A percentile compares a stretch with the other conserved stretches of the same genome.
Conservation (phyloP, 345 rosid genomes). For the Eucalyptus marginata region DNA sequence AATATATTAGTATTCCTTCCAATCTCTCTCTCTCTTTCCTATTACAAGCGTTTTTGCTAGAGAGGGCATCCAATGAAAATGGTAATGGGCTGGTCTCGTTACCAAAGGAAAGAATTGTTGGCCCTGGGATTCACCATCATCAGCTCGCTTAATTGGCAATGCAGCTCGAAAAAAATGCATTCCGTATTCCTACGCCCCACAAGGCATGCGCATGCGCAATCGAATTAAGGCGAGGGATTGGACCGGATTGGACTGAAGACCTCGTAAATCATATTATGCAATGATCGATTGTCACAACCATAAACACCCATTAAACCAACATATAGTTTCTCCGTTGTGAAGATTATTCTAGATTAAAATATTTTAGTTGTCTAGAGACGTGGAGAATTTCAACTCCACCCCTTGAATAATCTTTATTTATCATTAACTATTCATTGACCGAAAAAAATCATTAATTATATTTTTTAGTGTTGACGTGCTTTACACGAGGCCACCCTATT, state of each 20-base stretch:
- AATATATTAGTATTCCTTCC: neutral
- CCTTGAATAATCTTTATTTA: neutral
- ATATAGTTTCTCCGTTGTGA: neutral
- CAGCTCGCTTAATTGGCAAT: neutral
- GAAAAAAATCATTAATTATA: no score
- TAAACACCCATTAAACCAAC: neutral
- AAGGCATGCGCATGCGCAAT: neutral
- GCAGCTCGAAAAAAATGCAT: neutral
- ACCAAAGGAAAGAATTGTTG: neutral
- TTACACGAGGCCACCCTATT: neutral
- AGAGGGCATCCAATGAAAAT: neutral
- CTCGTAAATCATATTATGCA: neutral
- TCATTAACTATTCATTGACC: neutral
- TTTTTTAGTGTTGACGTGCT: neutral
- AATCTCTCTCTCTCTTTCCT: neutral
- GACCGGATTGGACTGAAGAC: neutral
- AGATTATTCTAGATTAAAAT: neutral
- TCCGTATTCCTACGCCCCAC: neutral
- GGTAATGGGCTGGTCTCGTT: neutral
- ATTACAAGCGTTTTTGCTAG: neutral
- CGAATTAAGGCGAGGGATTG: neutral
- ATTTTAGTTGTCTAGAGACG: neutral
- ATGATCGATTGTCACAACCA: neutral
- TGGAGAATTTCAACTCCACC: neutral
- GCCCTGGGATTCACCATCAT: neutral